Evolutionary conservation across 169 alveolate species (phyloP), one percentile per base, ranked within the genome.

Genomic region (Plasmodium vinckei): DNA sequence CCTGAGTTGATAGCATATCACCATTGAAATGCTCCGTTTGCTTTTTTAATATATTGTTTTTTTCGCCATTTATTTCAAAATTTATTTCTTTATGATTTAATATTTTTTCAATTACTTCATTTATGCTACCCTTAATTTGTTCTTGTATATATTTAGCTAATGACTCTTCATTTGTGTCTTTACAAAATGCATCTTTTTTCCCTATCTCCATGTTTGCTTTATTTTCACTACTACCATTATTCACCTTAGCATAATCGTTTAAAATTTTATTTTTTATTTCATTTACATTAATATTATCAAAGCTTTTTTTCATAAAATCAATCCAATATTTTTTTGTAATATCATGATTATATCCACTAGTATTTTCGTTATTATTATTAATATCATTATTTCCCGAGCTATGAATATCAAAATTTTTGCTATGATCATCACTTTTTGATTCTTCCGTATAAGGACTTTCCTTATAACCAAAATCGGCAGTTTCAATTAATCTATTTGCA

Each of bases 381-480:
- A 10, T 17, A 13, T 13, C 25, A 42, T 46, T 64, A 23, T 72
- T 53, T 0, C 68, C 27, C 15, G 19, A 44, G 21, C 25, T 51
- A 10, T 60, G 42, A 12, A 15, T 77, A 19, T n/a, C 57, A 17
- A 56, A 49, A 53, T 42, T 77, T 33, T 33, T 33, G 42, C 3
- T 33, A 33, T 33, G 42, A 15, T 67, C 90, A 44, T 13, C 44
- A 33, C 21, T 53, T 65, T 33, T 65, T 9, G 72, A 82, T 33
- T 82, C 86, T 39, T 44, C 23, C 19, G 21, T 39, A 21, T 49
- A 54, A 49, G 51, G 51, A 21, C 51, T 54, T 56, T 56, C 90
- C 15, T 82, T 82, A 17, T 54, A 57, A 5, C 90, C 90, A 70
- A 82, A 82, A 82, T 82, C 90, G 9, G 90, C 90, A 12, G 90